Conservation (phyloP, 2,329 filamentous ascomycete species). For the Rutstroemia sp. region DNA sequence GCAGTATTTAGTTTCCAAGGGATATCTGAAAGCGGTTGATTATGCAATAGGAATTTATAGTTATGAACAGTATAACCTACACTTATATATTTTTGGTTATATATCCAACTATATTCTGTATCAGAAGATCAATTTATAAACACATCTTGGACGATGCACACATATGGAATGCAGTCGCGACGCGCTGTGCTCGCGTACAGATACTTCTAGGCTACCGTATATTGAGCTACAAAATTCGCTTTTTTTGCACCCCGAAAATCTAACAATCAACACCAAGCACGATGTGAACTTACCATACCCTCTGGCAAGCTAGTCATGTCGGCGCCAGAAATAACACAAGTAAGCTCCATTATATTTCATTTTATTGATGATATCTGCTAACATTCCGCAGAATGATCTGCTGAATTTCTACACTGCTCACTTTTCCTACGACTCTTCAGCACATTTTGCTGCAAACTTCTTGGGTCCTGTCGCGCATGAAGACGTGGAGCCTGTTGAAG, state of each 20-base stretch:
- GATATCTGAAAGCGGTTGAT: too few relatives aligned
- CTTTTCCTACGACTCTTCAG: slow-evolving; percentile 28
- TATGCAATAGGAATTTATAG: too few relatives aligned
- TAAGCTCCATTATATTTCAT: neutral
- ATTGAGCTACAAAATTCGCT: too few relatives aligned
- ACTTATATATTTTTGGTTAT: too few relatives aligned
- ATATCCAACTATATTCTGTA: too few relatives aligned
- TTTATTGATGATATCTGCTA: neutral
- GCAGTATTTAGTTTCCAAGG: too few relatives aligned
- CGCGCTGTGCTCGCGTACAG: too few relatives aligned
- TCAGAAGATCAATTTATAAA: too few relatives aligned
- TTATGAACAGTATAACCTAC: too few relatives aligned
- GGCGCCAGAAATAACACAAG: slow-evolving; percentile 5
- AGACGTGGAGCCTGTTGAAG: slow-evolving; percentile 38
- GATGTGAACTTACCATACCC: neutral
- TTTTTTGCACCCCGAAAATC: too few relatives aligned
- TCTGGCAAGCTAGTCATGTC: slow-evolving; percentile 3
- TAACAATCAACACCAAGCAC: neutral
- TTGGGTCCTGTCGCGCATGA: slow-evolving; percentile 43
- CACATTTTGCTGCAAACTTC: slow-evolving; percentile 49
- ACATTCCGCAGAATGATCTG: slow-evolving; percentile 21
- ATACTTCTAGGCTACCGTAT: neutral
- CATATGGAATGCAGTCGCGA: too few relatives aligned
- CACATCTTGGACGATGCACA: too few relatives aligned
- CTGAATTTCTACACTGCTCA: slow-evolving; percentile 24